A percentile compares a stretch with the other conserved stretches of the same genome.
These are phyloP conservation scores for Penicillium lagena DNA, from an alignment of 495 filamentous ascomycete genomes.

Conservation along the genomic window DNA sequence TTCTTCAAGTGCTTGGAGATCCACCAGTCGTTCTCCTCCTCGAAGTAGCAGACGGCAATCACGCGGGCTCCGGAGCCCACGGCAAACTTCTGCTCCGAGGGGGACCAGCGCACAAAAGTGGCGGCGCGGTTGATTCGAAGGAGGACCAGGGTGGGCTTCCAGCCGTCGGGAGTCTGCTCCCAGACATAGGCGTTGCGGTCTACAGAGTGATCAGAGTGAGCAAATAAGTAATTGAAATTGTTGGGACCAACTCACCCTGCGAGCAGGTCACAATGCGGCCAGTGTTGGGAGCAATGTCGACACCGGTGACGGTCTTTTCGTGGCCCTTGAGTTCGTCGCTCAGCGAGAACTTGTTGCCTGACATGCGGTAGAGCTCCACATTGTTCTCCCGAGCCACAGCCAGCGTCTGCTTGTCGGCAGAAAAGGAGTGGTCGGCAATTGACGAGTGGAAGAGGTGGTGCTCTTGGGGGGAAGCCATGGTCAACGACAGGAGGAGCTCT, in stretches of 20 bases:
- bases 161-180: slow-evolving; percentile 84
- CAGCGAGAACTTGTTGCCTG: slow-evolving; percentile 70
- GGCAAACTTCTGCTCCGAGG: slow-evolving; percentile 93
- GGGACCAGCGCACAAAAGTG: slow-evolving; percentile 96
- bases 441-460: slow-evolving; percentile 96
- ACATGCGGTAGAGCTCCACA: slow-evolving; percentile 79
- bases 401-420: slow-evolving; percentile 78
- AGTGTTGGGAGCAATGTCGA: slow-evolving; percentile 86
- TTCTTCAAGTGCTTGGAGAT: slow-evolving; percentile 98
- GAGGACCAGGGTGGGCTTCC: slow-evolving; percentile 95
- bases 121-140: slow-evolving; percentile 96
- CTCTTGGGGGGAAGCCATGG: slow-evolving; percentile 80
- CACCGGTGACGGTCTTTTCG: slow-evolving; percentile 92
- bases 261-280: slow-evolving; percentile 97
- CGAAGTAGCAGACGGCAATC: slow-evolving; percentile 98
- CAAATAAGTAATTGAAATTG: not conserved
- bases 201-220: slow-evolving; percentile 26
- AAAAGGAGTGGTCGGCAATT: slow-evolving; percentile 97
- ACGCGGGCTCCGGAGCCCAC: slow-evolving; percentile 93
- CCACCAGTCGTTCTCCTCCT: slow-evolving; percentile 99
- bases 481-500: slow-evolving; percentile 96
- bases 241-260: slow-evolving; percentile 55
- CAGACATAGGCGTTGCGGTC: slow-evolving; percentile 98
- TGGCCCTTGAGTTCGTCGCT: slow-evolving; percentile 92
- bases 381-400: slow-evolving; percentile 87